Evolutionary conservation across 148 eudicot species (phyloP).

Genomic region (Rhododendron henanense): DNA sequence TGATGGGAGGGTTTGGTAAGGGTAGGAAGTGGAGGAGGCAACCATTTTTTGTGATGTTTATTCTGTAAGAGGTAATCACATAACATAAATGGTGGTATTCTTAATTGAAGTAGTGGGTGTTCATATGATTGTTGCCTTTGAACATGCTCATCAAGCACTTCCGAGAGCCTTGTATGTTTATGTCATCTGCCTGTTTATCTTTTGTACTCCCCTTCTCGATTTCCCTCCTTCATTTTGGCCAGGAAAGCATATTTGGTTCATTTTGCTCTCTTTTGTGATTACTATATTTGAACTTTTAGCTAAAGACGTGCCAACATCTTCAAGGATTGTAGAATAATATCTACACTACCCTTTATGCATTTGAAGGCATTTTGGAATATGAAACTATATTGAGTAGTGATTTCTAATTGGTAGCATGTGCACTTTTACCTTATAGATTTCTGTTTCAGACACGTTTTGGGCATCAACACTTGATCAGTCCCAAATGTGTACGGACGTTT

Average conservation of each 20-base stretch:
- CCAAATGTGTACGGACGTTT: not conserved
- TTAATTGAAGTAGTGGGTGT: not conserved
- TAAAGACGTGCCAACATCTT: not conserved
- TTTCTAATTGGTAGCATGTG: not conserved
- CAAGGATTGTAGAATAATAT: not conserved
- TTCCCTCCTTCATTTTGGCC: not conserved
- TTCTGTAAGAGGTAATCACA: no score
- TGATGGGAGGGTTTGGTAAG: no score
- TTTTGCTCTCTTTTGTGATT: not conserved
- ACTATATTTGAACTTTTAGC: not conserved
- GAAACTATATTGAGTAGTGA: not conserved
- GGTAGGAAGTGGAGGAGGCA: no score
- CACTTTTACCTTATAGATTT: not conserved
- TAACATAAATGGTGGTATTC: not conserved
- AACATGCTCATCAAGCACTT: not conserved
- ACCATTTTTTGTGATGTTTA: no score
- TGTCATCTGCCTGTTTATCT: not conserved
- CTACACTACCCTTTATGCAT: not conserved
- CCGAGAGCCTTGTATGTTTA: not conserved
- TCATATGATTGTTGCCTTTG: not conserved
- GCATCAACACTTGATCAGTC: not conserved
- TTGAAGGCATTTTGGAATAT: not conserved
- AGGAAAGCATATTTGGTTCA: not conserved
- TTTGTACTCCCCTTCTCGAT: not conserved
- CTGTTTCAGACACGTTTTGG: not conserved